These are phyloP conservation scores for Jacaranda mimosifolia DNA, from an alignment of 257 asterid genomes.

Conservation along the genomic window DNA sequence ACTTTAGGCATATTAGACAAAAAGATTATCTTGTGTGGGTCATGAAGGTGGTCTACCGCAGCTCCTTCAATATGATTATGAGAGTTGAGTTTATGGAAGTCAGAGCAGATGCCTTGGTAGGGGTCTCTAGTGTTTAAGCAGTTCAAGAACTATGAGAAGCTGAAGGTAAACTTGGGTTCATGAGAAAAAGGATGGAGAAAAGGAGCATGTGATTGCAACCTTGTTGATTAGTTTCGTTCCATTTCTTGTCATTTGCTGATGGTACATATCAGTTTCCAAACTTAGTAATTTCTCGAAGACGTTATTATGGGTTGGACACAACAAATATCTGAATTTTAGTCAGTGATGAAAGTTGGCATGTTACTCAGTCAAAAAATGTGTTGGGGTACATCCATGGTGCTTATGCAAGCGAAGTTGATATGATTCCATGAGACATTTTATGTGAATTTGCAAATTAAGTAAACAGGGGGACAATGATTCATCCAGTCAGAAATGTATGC, in stretches of 20 bases:
- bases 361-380: not conserved
- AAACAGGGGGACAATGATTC: too few species aligned
- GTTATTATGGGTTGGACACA: not conserved
- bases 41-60: not conserved
- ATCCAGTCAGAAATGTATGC: too few species aligned
- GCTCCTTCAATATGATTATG: slow-evolving; percentile 15
- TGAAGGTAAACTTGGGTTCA: slow-evolving; percentile 23
- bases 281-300: not conserved
- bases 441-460: not conserved
- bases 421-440: not conserved
- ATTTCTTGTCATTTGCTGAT: not conserved
- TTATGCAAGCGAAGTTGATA: not conserved
- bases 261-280: not conserved
- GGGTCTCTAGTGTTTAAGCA: not conserved
- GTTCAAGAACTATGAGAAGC: slow-evolving; percentile 8
- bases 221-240: not conserved
- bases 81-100: slow-evolving; percentile 8
- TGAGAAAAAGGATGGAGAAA: not conserved
- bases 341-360: not conserved
- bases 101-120: not conserved
- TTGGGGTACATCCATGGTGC: not conserved
- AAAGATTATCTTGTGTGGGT: not conserved
- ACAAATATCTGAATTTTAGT: not conserved
- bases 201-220: not conserved
- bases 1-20: not conserved